A percentile compares a stretch with the other conserved stretches of the same genome.
Conservation (phyloP, 257 asterid genomes). For the Solanum arcanum region DNA sequence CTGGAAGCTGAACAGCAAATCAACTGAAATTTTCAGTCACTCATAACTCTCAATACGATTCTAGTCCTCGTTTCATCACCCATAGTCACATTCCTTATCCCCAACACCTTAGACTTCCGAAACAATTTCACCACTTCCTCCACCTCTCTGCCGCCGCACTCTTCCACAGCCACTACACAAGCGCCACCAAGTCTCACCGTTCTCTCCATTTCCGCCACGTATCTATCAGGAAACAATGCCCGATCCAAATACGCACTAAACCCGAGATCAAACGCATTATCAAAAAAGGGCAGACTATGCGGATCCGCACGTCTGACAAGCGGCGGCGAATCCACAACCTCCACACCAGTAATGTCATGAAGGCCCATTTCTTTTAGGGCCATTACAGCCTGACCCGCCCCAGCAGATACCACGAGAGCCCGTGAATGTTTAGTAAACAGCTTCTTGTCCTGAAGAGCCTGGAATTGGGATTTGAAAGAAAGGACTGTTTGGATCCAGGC, state of each 20-base stretch:
- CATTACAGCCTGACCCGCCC: constrained; percentile 75
- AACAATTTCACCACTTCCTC: constrained; percentile 51
- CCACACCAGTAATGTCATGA: constrained; percentile 71
- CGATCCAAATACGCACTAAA: constrained; percentile 60
- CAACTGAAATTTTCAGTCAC: background rate
- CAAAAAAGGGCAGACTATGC: constrained; percentile 67
- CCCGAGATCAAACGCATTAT: constrained; percentile 69
- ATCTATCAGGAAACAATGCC: constrained; percentile 59
- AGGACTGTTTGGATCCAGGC: constrained; percentile 51
- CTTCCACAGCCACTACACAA: constrained; percentile 81
- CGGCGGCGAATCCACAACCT: constrained; percentile 74
- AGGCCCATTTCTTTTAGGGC: constrained; percentile 63
- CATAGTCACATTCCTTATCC: constrained; percentile 42
- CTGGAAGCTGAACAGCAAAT: background rate
- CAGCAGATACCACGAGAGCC: constrained; percentile 69
- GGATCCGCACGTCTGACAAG: constrained; percentile 78
- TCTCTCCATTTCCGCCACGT: constrained; percentile 74
- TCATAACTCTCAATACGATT: constrained; percentile 45
- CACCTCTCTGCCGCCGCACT: constrained; percentile 47
- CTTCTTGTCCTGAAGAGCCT: constrained; percentile 22
- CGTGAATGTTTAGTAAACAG: constrained; percentile 40
- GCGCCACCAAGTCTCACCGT: constrained; percentile 65
- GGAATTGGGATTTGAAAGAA: constrained; percentile 46
- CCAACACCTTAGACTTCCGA: constrained; percentile 41
- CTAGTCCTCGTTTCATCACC: constrained; percentile 60